These are phyloP conservation scores for Pleoardoris graminearum DNA, from an alignment of 2,329 filamentous ascomycete genomes.

Conservation along the genomic window DNA sequence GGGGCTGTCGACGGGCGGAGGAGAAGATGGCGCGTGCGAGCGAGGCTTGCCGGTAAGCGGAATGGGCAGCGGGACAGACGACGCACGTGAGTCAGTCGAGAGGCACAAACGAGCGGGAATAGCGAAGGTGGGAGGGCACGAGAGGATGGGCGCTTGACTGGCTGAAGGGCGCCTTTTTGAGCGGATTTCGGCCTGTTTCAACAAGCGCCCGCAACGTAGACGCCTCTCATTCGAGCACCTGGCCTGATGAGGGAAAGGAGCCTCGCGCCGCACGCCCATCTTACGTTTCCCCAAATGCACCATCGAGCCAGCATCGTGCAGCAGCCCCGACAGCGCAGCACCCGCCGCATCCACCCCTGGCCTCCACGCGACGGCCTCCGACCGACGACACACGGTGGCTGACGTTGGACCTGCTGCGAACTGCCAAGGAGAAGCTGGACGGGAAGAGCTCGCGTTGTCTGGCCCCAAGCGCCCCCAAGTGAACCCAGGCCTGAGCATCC, in stretches of 20 bases:
- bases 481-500: neutral
- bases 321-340: conserved; percentile 9
- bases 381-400: conserved; percentile 17
- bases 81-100: neutral
- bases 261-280: conserved; percentile 12
- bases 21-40: conserved; percentile 35
- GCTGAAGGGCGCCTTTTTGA: conserved; percentile 24
- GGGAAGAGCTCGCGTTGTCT: no score
- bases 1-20: conserved; percentile 12
- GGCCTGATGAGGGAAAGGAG: conserved; percentile 15
- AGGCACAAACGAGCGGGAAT: conserved; percentile 12
- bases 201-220: conserved; percentile 30
- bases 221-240: conserved; percentile 29
- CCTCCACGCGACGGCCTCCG: conserved; percentile 27
- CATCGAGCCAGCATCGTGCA: conserved; percentile 24
- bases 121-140: neutral
- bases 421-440: no score
- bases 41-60: conserved; percentile 34
- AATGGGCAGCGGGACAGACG: conserved; percentile 3
- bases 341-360: conserved; percentile 22
- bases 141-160: conserved; percentile 14
- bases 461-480: conserved; percentile 6
- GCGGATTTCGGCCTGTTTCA: conserved; percentile 35
- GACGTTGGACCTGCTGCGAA: conserved; percentile 30
- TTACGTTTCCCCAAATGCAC: conserved; percentile 21